Evolutionary conservation across 2,329 filamentous ascomycete genomes (phyloP), one percentile per base, ranked within the genome.

Genomic region (Talaromyces sp.): DNA sequence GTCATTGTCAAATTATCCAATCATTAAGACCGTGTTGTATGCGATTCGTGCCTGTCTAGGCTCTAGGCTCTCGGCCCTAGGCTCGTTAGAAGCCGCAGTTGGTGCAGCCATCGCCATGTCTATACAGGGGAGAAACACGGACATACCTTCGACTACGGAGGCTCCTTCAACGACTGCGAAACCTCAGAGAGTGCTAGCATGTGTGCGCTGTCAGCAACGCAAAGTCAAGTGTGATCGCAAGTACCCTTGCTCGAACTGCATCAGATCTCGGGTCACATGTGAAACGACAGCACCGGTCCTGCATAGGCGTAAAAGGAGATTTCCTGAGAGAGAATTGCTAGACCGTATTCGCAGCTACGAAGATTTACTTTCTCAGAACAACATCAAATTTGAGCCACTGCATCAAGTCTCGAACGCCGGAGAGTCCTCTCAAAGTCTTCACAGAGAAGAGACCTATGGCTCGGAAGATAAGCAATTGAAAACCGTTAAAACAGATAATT

Each of bases 191-290:
- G 60, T 66, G 2, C 62, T 71, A 12, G 66, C 83, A 41, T 93
- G 90, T 68, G 81, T 90, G 14, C 80, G 87, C 21, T 93, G 90
- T 69, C 88, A 92, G 70, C 88, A 89, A 70, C 85, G 88, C 62
- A 91, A 91, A 72, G 83, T 91, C 48, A 86, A 86, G 62, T 91
- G 89, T 73, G 86, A 91, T 72, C 88, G 88, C 73, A 84, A 82
- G 66, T 86, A 86, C 72, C 88, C 88, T 17, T 91, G 89, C 69
- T 79, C 82, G 67, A 88, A 88, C 73, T 91, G 88, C 69, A 77
- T 85, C 69, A 87, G 83, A 72, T 81, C 83, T 57, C 75, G 80
- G 24, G 81, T 81, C 32, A 83, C 89, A 65, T 91, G 86, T 64
- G 67, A 81, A 3, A 75, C 78, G 3, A 73, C 75, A 1, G 67